Evolutionary conservation across 108 stramenopile species (phyloP).

Genomic region (Aurantiochytrium sp.): DNA sequence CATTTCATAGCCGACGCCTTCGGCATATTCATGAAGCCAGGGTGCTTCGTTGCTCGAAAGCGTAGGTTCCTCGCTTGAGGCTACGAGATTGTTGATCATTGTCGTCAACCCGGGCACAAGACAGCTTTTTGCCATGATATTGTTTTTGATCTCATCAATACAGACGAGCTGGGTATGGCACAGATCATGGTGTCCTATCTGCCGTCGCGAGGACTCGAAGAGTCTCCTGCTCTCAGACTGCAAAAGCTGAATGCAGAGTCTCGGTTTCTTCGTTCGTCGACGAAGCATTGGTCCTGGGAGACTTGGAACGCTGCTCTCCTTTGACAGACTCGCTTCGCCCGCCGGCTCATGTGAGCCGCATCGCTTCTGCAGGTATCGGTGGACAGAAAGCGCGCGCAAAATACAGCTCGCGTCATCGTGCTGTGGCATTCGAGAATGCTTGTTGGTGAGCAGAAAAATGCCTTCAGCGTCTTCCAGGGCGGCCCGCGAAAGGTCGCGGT

Average conservation of each 20-base stretch:
- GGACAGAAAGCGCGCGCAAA: not conserved
- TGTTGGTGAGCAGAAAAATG: conserved; percentile 14
- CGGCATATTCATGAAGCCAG: conserved; percentile 1
- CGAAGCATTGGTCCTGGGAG: not conserved
- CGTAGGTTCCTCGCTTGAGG: conserved; percentile 17
- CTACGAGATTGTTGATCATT: conserved; percentile 21
- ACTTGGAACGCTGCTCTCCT: not conserved
- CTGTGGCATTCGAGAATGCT: not conserved
- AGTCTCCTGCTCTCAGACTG: conserved; percentile 4
- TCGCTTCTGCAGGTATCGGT: not conserved
- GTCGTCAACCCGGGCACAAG: not conserved
- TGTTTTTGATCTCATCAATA: not conserved
- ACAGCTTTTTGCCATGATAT: conserved; percentile 16
- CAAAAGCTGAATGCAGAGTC: conserved; percentile 12
- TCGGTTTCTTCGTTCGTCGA: not conserved
- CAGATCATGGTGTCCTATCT: not conserved
- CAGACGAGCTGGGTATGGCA: not conserved
- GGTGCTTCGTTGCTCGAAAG: not conserved
- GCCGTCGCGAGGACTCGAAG: not conserved
- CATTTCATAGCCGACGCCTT: conserved; percentile 15
- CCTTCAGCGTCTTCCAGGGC: not conserved
- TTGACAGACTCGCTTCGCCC: not conserved
- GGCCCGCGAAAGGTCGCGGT: conserved; percentile 13
- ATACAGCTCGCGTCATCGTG: conserved; percentile 12
- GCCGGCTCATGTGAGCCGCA: not conserved